Percentiles rank a stretch among this genome's conserved stretches.
phyloP scores from a whole-genome alignment of 495 filamentous ascomycete species.

The Aspergillus taichungensis region DNA sequence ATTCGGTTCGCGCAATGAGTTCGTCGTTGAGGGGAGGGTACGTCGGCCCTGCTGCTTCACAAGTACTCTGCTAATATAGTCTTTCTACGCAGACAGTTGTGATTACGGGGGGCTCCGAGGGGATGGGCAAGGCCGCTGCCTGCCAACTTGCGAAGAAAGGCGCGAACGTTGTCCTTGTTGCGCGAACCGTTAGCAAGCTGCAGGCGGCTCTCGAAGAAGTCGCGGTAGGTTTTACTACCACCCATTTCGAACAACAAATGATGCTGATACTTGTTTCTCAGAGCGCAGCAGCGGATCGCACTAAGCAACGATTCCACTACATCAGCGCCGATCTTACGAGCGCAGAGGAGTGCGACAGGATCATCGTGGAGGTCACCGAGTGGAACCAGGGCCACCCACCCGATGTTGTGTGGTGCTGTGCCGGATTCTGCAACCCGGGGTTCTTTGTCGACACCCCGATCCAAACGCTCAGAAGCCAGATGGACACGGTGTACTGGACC shows the following conservation, averaged over 20 bases:
- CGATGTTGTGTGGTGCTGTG: conserved; percentile 89
- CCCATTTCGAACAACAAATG: background rate
- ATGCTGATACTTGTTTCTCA: conserved; percentile 21
- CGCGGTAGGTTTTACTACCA: conserved; percentile 32
- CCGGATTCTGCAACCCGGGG: conserved; percentile 64
- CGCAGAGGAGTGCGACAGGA: conserved; percentile 52
- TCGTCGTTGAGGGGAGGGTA: conserved; percentile 75
- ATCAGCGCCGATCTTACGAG: conserved; percentile 77
- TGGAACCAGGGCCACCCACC: conserved; percentile 73
- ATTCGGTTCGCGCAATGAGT: conserved; percentile 60
- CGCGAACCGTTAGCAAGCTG: conserved; percentile 70
- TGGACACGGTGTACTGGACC: conserved; percentile 89
- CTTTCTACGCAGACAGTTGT: conserved; percentile 56
- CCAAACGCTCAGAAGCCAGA: conserved; percentile 61
- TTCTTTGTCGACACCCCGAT: conserved; percentile 69
- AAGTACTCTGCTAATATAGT: conserved; percentile 6
- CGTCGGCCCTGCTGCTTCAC: conserved; percentile 12
- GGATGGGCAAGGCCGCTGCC: conserved; percentile 73
- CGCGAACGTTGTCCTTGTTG: conserved; percentile 77
- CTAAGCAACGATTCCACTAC: conserved; percentile 68
- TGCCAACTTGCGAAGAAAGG: conserved; percentile 70
- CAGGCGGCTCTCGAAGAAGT: conserved; percentile 58
- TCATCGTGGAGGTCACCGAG: conserved; percentile 63
- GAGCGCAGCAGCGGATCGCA: conserved; percentile 49
- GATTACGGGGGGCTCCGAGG: conserved; percentile 87